Conservation (phyloP, 2,329 filamentous ascomycete species). For the Cordyceps javanica region DNA sequence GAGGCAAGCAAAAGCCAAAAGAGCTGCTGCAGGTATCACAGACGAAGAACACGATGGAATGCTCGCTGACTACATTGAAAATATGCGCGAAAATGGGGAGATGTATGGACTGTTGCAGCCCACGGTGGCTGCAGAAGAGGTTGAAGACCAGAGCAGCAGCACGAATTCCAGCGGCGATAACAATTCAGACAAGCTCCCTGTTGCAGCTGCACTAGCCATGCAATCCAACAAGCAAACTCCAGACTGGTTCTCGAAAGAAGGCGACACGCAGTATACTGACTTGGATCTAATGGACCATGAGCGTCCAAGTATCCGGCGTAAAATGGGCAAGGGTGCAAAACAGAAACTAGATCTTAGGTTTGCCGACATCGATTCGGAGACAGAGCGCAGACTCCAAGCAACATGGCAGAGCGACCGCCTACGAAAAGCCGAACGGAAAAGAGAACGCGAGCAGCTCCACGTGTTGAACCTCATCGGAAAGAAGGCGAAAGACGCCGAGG, state of each 20-base stretch:
- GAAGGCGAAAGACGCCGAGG: constrained; percentile 46
- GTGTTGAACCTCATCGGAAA: constrained; percentile 60
- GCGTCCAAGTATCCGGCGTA: constrained; percentile 56
- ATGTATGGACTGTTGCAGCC: constrained; percentile 48
- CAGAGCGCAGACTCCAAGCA: constrained; percentile 52
- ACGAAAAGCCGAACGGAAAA: constrained; percentile 66
- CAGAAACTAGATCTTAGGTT: constrained; percentile 37
- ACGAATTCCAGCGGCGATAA: neutral
- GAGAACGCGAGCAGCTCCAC: constrained; percentile 62
- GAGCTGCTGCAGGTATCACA: neutral
- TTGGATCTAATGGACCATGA: constrained; percentile 85
- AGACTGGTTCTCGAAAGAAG: constrained; percentile 23
- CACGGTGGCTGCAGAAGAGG: neutral
- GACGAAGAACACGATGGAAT: constrained; percentile 47
- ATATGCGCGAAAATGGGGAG: constrained; percentile 47
- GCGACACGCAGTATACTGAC: constrained; percentile 45
- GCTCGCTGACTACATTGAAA: constrained; percentile 65
- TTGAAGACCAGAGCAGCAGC: neutral
- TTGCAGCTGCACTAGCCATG: neutral
- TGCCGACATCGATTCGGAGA: constrained; percentile 59
- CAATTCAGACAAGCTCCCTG: neutral
- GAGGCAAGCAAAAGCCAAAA: constrained; percentile 15
- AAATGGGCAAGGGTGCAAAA: constrained; percentile 57
- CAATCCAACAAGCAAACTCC: constrained; percentile 27
- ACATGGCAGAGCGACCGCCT: constrained; percentile 62